Evolutionary conservation across 2,329 filamentous ascomycete genomes (phyloP).

Genomic region (Trichoderma citrinoviride): DNA sequence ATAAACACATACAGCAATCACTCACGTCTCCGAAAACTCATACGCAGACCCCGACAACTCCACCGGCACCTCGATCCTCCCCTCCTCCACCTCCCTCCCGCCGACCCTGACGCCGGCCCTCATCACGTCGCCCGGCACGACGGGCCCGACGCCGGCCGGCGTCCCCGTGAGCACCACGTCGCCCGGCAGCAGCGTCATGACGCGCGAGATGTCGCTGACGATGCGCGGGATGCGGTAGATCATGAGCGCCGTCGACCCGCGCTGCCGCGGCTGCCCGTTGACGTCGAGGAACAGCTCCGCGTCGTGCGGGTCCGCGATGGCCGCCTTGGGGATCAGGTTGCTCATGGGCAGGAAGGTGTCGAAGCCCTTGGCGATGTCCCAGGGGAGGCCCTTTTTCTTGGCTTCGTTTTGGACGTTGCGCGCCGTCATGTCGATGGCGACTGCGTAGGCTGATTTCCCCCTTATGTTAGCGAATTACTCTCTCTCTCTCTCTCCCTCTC

Average conservation of each 20-base stretch:
- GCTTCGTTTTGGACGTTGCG: slow-evolving; percentile 95
- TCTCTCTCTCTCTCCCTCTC: background rate
- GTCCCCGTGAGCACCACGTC: slow-evolving; percentile 97
- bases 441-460: slow-evolving; percentile 67
- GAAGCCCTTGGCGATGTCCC: slow-evolving; percentile 96
- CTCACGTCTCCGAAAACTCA: slow-evolving; percentile 68
- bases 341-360: slow-evolving; percentile 94
- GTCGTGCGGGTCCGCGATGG: slow-evolving; percentile 83
- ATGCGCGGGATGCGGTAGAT: slow-evolving; percentile 86
- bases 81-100: slow-evolving; percentile 81
- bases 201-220: slow-evolving; percentile 85
- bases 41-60: slow-evolving; percentile 77
- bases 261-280: slow-evolving; percentile 74
- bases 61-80: slow-evolving; percentile 77
- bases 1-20: background rate
- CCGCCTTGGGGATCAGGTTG: slow-evolving; percentile 72
- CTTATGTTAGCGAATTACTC: background rate
- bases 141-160: slow-evolving; percentile 88
- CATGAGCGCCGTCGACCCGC: slow-evolving; percentile 90
- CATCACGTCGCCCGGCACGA: slow-evolving; percentile 83
- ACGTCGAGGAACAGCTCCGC: slow-evolving; percentile 83
- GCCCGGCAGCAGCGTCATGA: slow-evolving; percentile 90
- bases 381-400: slow-evolving; percentile 91
- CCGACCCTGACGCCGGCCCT: slow-evolving; percentile 75
- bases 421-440: slow-evolving; percentile 96